Evolutionary conservation across 805 yeast species (phyloP).

Genomic region (Saturnispora dispora): DNA sequence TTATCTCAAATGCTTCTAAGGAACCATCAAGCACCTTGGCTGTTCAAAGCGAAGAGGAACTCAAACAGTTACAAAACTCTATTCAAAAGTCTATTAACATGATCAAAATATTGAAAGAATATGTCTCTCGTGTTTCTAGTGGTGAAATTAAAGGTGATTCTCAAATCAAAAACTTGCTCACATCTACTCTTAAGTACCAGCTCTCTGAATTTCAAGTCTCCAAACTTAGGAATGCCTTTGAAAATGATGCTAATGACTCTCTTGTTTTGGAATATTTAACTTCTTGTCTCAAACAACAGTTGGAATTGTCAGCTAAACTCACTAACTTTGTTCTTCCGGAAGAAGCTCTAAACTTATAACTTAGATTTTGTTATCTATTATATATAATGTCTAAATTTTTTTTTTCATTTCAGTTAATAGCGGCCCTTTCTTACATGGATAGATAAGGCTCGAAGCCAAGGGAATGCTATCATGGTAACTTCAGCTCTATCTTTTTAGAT

Average conservation of each 20-base stretch:
- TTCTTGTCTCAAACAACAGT: slow-evolving; percentile 75
- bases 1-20: slow-evolving; percentile 32
- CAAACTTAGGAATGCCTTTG: slow-evolving; percentile 51
- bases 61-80: slow-evolving; percentile 38
- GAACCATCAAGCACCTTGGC: slow-evolving; percentile 26
- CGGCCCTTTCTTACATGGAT: no score
- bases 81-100: slow-evolving; percentile 37
- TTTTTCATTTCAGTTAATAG: neutral
- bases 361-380: neutral
- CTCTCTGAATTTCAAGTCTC: slow-evolving; percentile 43
- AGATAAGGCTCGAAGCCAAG: neutral
- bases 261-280: slow-evolving; percentile 76
- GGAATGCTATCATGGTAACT: neutral
- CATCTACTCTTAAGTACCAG: slow-evolving; percentile 45
- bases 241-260: slow-evolving; percentile 69
- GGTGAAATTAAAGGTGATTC: slow-evolving; percentile 42
- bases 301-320: slow-evolving; percentile 68
- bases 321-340: slow-evolving; percentile 41
- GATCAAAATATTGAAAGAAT: slow-evolving; percentile 40
- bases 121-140: slow-evolving; percentile 35
- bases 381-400: slow-evolving; percentile 2
- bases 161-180: slow-evolving; percentile 57
- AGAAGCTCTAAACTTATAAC: slow-evolving; percentile 23
- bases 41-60: slow-evolving; percentile 32
- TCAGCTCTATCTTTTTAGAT: neutral